A percentile compares a stretch with the other conserved stretches of the same genome.
These are phyloP conservation scores for Geosmithia flava DNA, from an alignment of 2,329 filamentous ascomycete species.

Conservation along the genomic window DNA sequence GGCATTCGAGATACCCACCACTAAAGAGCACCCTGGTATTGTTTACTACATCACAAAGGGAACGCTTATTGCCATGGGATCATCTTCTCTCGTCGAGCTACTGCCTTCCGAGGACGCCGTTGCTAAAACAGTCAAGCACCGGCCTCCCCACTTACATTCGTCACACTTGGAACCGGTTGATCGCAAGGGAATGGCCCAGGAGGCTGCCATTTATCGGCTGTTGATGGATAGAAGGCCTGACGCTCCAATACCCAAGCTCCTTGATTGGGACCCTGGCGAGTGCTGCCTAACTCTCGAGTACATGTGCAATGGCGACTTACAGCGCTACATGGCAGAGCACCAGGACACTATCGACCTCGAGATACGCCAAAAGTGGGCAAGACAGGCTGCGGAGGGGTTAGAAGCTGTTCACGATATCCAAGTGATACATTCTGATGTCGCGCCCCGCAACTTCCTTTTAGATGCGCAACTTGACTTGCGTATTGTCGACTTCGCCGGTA, in stretches of 20 bases:
- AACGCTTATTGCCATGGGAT: background rate
- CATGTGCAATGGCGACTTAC: conserved; percentile 4
- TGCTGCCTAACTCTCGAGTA: conserved; percentile 5
- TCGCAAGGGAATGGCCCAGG: no score
- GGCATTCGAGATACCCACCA: background rate
- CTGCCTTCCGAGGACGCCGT: background rate
- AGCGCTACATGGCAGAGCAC: conserved; percentile 3
- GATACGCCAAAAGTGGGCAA: conserved; percentile 14
- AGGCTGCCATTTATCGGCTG: no score
- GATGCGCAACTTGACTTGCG: conserved; percentile 18
- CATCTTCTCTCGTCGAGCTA: background rate
- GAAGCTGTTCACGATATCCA: conserved; percentile 18
- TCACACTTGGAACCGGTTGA: no score
- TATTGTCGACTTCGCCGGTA: conserved; percentile 22
- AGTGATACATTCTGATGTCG: conserved; percentile 25
- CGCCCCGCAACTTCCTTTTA: conserved; percentile 23
- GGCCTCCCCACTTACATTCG: no score
- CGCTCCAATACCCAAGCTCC: conserved; percentile 5
- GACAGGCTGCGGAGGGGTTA: conserved; percentile 18
- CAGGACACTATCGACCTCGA: conserved; percentile 4
- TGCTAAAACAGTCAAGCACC: no score
- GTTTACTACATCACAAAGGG: background rate
- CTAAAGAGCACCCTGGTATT: background rate
- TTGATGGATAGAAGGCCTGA: background rate
- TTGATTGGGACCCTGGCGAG: conserved; percentile 5